phyloP scores from a whole-genome alignment of 2,329 filamentous ascomycete genomes.

The Penicillium sp. region DNA sequence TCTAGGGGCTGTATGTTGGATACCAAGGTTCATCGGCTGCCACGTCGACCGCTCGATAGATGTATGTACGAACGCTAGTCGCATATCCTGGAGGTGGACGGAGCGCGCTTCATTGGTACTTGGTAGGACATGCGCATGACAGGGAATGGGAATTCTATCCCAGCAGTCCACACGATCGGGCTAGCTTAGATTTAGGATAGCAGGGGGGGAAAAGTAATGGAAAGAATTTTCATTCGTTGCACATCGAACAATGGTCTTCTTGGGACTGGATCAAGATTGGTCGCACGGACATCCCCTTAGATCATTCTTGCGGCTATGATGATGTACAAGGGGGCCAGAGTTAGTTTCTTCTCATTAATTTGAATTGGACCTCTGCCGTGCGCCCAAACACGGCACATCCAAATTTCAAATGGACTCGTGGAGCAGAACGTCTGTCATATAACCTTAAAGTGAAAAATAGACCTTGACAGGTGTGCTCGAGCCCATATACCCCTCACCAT shows the following conservation, averaged over 20 bases:
- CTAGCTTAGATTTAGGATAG: too few relatives aligned
- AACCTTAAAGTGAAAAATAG: constrained; percentile 8
- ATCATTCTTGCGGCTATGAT: too few relatives aligned
- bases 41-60: constrained; percentile 7
- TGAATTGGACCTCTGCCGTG: too few relatives aligned
- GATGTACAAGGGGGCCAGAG: too few relatives aligned
- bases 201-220: too few relatives aligned
- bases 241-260: constrained; percentile 1
- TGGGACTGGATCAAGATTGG: too few relatives aligned
- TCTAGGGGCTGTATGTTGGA: not conserved
- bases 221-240: too few relatives aligned
- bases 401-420: not conserved
- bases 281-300: not conserved
- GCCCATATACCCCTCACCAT: not conserved
- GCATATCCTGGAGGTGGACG: not conserved
- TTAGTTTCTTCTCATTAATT: too few relatives aligned
- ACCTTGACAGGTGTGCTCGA: not conserved
- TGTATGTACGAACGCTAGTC: not conserved
- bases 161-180: too few relatives aligned
- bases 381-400: too few relatives aligned
- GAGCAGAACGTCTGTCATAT: constrained; percentile 1
- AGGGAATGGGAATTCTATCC: too few relatives aligned
- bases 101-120: constrained; percentile 13
- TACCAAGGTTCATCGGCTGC: constrained; percentile 8
- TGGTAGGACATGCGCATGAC: too few relatives aligned